Conservation (phyloP, 352 stramenopile genomes). For the Phytopythium helicoides region DNA sequence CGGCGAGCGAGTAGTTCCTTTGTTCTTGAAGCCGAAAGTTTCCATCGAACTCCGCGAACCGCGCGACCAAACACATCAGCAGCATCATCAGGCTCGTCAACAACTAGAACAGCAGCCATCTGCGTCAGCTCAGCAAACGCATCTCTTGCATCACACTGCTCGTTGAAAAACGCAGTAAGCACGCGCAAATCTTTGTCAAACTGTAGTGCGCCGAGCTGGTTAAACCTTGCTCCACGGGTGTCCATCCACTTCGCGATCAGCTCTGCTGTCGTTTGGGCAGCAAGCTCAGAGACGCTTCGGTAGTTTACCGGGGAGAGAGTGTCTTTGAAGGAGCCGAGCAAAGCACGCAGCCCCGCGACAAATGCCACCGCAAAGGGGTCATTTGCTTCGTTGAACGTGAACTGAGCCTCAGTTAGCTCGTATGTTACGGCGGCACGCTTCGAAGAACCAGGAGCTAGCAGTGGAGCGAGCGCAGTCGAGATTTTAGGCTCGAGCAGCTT, state of each 20-base stretch:
- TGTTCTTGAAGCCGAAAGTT: conserved; percentile 57
- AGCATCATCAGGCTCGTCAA: conserved; percentile 72
- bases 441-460: conserved; percentile 43
- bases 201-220: conserved; percentile 80
- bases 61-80: conserved; percentile 70
- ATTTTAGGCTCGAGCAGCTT: conserved; percentile 81
- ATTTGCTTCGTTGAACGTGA: conserved; percentile 86
- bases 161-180: conserved; percentile 60
- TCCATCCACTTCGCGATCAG: conserved; percentile 71
- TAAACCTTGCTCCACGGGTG: conserved; percentile 53
- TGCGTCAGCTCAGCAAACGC: conserved; percentile 63
- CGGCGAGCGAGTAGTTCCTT: conserved; percentile 76
- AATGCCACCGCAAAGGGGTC: conserved; percentile 82
- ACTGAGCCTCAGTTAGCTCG: conserved; percentile 83
- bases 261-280: conserved; percentile 38
- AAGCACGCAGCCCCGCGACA: conserved; percentile 50
- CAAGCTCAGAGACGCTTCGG: conserved; percentile 39
- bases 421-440: conserved; percentile 58
- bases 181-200: conserved; percentile 87
- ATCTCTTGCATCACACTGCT: conserved; percentile 48
- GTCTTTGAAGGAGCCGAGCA: conserved; percentile 48
- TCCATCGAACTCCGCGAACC: conserved; percentile 65
- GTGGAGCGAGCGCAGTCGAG: conserved; percentile 33
- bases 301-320: conserved; percentile 66
- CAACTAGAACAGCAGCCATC: conserved; percentile 65